Conservation (phyloP, 129 eudicot species). For the Scalesia atractyloides region DNA sequence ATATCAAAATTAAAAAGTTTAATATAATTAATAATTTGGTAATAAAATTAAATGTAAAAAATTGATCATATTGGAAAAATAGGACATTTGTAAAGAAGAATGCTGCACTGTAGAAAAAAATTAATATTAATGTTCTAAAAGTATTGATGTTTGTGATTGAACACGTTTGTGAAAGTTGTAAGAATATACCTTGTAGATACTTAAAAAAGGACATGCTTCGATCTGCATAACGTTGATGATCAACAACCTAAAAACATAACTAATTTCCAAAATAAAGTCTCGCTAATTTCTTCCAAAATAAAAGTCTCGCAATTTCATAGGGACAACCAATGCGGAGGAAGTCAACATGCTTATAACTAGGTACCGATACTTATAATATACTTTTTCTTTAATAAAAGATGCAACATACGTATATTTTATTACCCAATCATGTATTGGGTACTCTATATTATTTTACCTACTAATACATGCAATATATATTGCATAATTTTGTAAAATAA, state of each 20-base stretch:
- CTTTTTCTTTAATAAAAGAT: background rate
- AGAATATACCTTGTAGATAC: too few relatives aligned
- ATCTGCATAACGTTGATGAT: too few relatives aligned
- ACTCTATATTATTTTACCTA: background rate
- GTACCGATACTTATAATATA: background rate
- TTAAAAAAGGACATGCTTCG: too few relatives aligned
- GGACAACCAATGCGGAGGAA: background rate
- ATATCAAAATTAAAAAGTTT: too few relatives aligned
- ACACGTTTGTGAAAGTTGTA: too few relatives aligned
- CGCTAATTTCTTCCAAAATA: background rate
- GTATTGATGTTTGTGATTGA: too few relatives aligned
- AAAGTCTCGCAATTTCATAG: background rate
- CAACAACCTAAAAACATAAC: background rate
- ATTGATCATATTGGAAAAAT: too few relatives aligned
- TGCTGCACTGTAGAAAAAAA: too few relatives aligned
- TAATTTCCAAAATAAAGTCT: background rate
- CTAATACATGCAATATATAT: background rate
- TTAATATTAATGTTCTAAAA: too few relatives aligned
- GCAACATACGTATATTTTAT: background rate
- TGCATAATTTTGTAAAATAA: background rate
- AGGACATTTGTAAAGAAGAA: too few relatives aligned
- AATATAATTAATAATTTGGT: too few relatives aligned
- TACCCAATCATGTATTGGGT: background rate
- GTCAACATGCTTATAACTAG: background rate
- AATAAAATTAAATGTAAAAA: too few relatives aligned